These are phyloP conservation scores for Schizosaccharomyces versatilis DNA, from an alignment of 1,139 yeast genomes.

Conservation along the genomic window DNA sequence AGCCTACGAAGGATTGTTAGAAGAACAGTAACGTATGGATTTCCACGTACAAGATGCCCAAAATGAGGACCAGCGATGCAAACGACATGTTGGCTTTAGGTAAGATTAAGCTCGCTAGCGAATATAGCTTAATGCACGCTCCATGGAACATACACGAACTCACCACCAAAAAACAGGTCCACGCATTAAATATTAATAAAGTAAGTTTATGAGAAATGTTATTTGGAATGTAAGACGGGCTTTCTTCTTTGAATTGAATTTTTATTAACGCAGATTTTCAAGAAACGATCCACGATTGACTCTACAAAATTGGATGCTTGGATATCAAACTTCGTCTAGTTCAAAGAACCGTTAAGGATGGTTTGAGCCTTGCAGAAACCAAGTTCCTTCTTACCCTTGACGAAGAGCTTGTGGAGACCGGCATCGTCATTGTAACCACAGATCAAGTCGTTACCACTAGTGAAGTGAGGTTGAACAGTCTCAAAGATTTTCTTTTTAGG, in stretches of 20 bases:
- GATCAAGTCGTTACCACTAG: constrained; percentile 20
- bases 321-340: background rate
- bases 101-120: constrained; percentile 1
- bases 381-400: background rate
- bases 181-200: too few species aligned
- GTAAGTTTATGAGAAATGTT: too few species aligned
- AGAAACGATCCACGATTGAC: too few species aligned
- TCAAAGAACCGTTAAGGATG: background rate
- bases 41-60: background rate
- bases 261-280: too few species aligned
- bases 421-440: background rate
- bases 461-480: constrained; percentile 71
- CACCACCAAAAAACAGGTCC: too few species aligned
- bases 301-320: too few species aligned
- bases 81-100: constrained; percentile 22
- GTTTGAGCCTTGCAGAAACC: constrained; percentile 1
- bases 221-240: too few species aligned
- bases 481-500: constrained; percentile 99
- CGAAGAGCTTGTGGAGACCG: background rate
- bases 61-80: constrained; percentile 10
- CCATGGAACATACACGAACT: too few species aligned
- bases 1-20: constrained; percentile 23
- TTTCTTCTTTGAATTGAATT: too few species aligned
- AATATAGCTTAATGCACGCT: background rate
- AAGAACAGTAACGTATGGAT: background rate